Conservation (phyloP, 257 asterid genomes). For the Solanum dulcamara region DNA sequence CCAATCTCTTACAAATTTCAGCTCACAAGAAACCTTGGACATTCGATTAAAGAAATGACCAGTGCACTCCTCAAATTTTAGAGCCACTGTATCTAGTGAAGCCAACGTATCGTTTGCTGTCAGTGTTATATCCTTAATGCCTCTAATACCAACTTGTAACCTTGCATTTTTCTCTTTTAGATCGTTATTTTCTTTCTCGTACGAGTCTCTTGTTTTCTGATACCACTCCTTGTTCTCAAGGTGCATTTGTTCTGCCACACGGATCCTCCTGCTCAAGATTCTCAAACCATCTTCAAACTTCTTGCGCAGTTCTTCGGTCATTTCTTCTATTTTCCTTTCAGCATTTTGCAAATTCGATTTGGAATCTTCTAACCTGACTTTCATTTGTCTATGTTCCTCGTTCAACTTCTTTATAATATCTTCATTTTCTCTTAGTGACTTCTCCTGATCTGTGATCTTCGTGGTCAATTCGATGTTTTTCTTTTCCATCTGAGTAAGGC, state of each 20-base stretch:
- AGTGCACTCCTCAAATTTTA: conserved; percentile 43
- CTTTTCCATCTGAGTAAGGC: conserved; percentile 24
- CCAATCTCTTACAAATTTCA: conserved; percentile 61
- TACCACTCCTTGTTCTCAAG: conserved; percentile 65
- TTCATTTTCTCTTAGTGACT: neutral
- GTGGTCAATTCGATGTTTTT: conserved; percentile 21
- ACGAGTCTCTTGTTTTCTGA: conserved; percentile 27
- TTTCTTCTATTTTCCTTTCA: conserved; percentile 59
- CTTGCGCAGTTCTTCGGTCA: conserved; percentile 52
- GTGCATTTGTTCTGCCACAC: conserved; percentile 82
- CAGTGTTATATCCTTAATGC: conserved; percentile 32
- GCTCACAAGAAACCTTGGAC: conserved; percentile 57
- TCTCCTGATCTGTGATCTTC: conserved; percentile 28
- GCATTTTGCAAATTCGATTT: conserved; percentile 30
- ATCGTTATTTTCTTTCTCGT: conserved; percentile 32
- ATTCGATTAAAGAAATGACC: conserved; percentile 53
- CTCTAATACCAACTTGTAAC: conserved; percentile 15
- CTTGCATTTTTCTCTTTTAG: conserved; percentile 13
- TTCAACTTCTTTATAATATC: conserved; percentile 4
- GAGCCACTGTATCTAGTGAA: conserved; percentile 40
- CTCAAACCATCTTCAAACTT: conserved; percentile 56
- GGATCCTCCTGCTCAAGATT: conserved; percentile 67
- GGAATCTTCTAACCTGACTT: conserved; percentile 3
- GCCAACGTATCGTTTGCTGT: conserved; percentile 40
- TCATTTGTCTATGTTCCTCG: conserved; percentile 13